phyloP scores from a whole-genome alignment of 306 rosid species.

The Malus fusca region DNA sequence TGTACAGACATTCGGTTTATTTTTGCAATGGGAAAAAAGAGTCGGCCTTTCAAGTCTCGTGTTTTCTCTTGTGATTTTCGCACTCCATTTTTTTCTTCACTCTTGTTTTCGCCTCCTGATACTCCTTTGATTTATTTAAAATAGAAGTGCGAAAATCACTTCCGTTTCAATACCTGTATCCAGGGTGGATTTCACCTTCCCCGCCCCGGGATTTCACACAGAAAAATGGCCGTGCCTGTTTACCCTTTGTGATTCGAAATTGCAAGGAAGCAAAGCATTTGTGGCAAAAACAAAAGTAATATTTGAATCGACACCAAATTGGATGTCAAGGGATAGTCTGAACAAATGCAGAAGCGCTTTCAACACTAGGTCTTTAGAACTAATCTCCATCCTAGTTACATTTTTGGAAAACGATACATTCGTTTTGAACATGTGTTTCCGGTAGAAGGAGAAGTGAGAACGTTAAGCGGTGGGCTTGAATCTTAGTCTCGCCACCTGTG shows the following conservation, averaged over 20 bases:
- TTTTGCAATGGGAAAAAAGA: slow-evolving; percentile 28
- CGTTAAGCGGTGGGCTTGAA: not conserved
- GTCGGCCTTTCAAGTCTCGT: not conserved
- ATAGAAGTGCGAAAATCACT: not conserved
- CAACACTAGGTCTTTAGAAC: not conserved
- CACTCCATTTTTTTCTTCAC: not conserved
- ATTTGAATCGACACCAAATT: not conserved
- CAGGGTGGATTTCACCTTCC: not conserved
- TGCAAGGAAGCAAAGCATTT: not conserved
- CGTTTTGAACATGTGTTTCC: not conserved
- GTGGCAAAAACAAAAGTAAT: not conserved
- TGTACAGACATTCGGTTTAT: slow-evolving; percentile 46
- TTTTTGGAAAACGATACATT: too few relatives aligned
- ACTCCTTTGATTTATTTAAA: not conserved
- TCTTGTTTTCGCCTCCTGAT: not conserved
- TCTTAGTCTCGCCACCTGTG: slow-evolving; percentile 59
- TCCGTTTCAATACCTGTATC: not conserved
- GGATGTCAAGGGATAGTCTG: not conserved
- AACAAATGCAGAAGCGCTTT: not conserved
- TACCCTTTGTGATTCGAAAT: not conserved
- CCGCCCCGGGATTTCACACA: not conserved
- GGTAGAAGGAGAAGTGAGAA: not conserved
- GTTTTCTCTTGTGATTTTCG: not conserved
- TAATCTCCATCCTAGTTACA: not conserved
- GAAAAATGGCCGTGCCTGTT: not conserved